Base-by-base conservation (phyloP, 2,329 filamentous ascomycete genomes). In the Aspergillus sp. region DNA sequence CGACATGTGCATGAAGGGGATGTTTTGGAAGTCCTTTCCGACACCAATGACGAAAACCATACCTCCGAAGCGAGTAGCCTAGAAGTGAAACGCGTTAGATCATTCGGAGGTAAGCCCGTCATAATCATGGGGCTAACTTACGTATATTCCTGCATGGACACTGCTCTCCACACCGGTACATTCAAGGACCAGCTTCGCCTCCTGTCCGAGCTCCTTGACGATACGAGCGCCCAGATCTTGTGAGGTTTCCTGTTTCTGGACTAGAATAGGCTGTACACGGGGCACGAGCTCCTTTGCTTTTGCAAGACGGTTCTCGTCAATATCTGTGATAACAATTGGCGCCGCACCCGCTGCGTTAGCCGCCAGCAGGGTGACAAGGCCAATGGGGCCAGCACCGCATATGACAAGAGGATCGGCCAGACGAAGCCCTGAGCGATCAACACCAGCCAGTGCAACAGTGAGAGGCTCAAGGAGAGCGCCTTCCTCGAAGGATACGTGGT, bases 1-100 rank as follows among this genome's bases (percentile, higher is more conserved):
- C 1, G 62, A 64, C 51, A 65, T 60, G 44, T 64, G 63, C 63
- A 64, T 64, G 37, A 65, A 65, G 0, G 63, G 63, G 19, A 65
- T 62, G 11, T 60, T 62, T 35, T 62, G 63, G 52, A 65, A 64
- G 46, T 64, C 62, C 17, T 64, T 65, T 3, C 63, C 62, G 14
- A 65, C 60, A 3, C 63, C 62, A 23, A 61, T 64, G 5, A 65
- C 63, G 25, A 65, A 64, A 9, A 62, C 62, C 4, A 54, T 57
- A 33, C 63, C 63, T 33, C 62, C 61, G 43, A 64, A 64, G 1
- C 59, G 61, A 2, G 61, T 63, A 19, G 63, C 60, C 63, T 65
- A n/a, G 12, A 25, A 11, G 1, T 25, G n/a, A 53, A 17, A 8
- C 41, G 19, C 25, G 49, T 52, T 33, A 52, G 39, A 15, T 39